Conservation (phyloP, 148 eudicot genomes). For the Chenopodium quinoa region DNA sequence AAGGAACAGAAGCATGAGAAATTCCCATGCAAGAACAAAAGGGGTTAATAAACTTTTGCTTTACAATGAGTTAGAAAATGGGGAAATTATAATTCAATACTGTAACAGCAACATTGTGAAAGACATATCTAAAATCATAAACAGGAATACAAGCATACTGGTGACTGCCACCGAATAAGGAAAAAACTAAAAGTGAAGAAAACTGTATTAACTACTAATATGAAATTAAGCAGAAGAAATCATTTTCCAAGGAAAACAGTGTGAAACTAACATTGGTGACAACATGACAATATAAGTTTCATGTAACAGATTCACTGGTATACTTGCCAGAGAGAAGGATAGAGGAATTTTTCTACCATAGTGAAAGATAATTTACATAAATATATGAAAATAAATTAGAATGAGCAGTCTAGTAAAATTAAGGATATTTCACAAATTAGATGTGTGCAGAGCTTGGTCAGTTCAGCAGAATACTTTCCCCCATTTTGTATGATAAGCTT, state of each 20-base stretch:
- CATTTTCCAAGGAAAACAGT: background rate
- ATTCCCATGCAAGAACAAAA: background rate
- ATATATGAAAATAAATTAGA: conserved; percentile 8
- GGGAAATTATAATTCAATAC: background rate
- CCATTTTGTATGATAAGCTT: conserved; percentile 80
- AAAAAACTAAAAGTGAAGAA: background rate
- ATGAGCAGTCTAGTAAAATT: background rate
- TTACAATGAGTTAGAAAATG: background rate
- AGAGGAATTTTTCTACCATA: background rate
- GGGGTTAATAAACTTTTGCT: background rate
- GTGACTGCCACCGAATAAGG: background rate
- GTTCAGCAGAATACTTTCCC: conserved; percentile 94
- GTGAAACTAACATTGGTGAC: background rate
- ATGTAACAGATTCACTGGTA: conserved; percentile 14
- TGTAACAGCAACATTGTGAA: background rate
- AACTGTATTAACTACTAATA: background rate
- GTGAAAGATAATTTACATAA: background rate
- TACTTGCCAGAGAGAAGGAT: background rate
- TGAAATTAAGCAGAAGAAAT: conserved; percentile 1
- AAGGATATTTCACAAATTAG: conserved; percentile 96
- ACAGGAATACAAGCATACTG: conserved; percentile 1
- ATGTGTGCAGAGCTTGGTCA: conserved; percentile 85
- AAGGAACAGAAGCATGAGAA: conserved; percentile 14
- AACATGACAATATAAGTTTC: background rate
- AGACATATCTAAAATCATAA: background rate